Conservation (phyloP, 2,329 filamentous ascomycete species). For the Aureobasidium sp. region DNA sequence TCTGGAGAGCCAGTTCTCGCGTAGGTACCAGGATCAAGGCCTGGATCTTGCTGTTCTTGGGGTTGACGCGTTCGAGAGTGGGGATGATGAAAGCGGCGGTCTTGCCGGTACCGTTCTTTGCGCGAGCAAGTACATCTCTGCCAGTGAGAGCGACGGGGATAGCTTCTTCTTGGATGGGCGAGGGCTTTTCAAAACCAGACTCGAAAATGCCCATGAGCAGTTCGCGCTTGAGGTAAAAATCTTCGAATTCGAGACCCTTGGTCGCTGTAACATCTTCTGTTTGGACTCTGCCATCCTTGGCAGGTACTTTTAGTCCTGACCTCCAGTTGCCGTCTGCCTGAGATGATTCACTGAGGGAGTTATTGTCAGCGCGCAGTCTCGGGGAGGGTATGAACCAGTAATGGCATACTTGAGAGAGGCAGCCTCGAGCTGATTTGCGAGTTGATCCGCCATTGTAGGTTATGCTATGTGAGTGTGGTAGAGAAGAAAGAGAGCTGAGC, state of each 20-base stretch:
- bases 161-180: slow-evolving; percentile 97
- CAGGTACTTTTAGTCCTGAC: slow-evolving; percentile 61
- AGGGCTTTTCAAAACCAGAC: slow-evolving; percentile 96
- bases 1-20: slow-evolving; percentile 93
- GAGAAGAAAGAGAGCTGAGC: not conserved
- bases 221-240: slow-evolving; percentile 90
- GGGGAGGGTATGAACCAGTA: not conserved
- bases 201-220: slow-evolving; percentile 99
- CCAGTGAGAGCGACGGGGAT: slow-evolving; percentile 95
- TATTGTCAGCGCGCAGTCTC: slow-evolving; percentile 18
- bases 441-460: slow-evolving; percentile 41
- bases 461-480: not conserved
- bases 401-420: slow-evolving; percentile 42
- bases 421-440: slow-evolving; percentile 51
- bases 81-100: slow-evolving; percentile 97
- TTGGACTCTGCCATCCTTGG: slow-evolving; percentile 70
- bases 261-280: slow-evolving; percentile 97
- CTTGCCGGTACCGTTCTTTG: slow-evolving; percentile 98
- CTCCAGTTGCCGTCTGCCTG: slow-evolving; percentile 63
- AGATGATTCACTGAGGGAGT: slow-evolving; percentile 4
- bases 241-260: slow-evolving; percentile 95
- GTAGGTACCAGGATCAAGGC: slow-evolving; percentile 94
- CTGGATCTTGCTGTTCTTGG: slow-evolving; percentile 93
- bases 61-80: slow-evolving; percentile 89
- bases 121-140: slow-evolving; percentile 87